A percentile compares a stretch with the other conserved stretches of the same genome.
Evolutionary conservation across 2,329 filamentous ascomycete genomes (phyloP).

Genomic region (Chaetomium olivaceum): DNA sequence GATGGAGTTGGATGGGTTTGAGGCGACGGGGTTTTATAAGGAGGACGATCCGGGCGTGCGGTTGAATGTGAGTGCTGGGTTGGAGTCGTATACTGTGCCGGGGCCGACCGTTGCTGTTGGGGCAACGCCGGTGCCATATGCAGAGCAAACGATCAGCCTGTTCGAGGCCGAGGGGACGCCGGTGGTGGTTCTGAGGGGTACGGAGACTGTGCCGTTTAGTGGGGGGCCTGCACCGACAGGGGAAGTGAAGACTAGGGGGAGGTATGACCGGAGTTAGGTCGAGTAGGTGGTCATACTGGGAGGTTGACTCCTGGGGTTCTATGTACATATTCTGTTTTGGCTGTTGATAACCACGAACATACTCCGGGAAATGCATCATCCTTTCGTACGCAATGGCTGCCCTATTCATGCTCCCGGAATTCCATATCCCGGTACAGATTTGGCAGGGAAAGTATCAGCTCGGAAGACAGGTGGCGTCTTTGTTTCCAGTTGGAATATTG

Average conservation of each 20-base stretch:
- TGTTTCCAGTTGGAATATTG: too few species aligned
- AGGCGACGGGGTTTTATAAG: constrained; percentile 34
- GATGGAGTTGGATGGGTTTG: constrained; percentile 22
- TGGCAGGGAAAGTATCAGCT: neutral
- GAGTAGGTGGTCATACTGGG: neutral
- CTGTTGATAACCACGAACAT: neutral
- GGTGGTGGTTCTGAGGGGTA: constrained; percentile 30
- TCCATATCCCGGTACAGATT: too few species aligned
- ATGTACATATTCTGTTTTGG: neutral
- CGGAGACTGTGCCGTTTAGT: constrained; percentile 28
- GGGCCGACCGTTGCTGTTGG: constrained; percentile 34
- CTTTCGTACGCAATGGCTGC: neutral
- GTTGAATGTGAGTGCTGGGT: constrained; percentile 31
- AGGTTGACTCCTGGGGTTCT: neutral
- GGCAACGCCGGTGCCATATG: constrained; percentile 33
- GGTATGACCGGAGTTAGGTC: constrained; percentile 14
- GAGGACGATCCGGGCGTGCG: constrained; percentile 32
- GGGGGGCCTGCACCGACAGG: neutral
- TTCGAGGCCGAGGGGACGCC: constrained; percentile 32
- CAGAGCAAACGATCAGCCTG: constrained; percentile 28
- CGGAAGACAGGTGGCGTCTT: neutral
- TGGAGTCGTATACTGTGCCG: constrained; percentile 34
- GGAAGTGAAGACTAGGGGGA: constrained; percentile 4
- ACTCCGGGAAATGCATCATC: neutral
- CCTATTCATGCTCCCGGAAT: neutral